Evolutionary conservation across 495 filamentous ascomycete genomes (phyloP).

Genomic region (Niebla homalea): DNA sequence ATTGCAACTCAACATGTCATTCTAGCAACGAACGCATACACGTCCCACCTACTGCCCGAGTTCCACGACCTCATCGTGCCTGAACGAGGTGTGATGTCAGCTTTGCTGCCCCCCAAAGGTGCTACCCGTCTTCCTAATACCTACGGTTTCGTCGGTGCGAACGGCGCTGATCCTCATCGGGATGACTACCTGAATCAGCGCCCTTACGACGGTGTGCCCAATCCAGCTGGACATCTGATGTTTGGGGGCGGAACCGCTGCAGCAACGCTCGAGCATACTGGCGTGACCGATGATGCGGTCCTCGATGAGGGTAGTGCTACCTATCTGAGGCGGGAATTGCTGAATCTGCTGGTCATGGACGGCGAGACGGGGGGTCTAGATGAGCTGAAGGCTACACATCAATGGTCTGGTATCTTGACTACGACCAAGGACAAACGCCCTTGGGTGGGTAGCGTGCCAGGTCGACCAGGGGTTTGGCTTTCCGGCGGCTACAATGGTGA

Average conservation of each 20-base stretch:
- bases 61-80: conserved; percentile 64
- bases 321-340: conserved; percentile 37
- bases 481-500: conserved; percentile 46
- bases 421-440: conserved; percentile 56
- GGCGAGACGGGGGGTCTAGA: conserved; percentile 27
- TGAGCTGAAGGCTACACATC: conserved; percentile 37
- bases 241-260: conserved; percentile 47
- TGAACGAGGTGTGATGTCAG: conserved; percentile 58
- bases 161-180: conserved; percentile 25
- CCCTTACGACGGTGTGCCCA: conserved; percentile 30
- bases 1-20: conserved; percentile 48
- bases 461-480: conserved; percentile 39
- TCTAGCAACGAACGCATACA: conserved; percentile 70
- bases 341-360: conserved; percentile 23
- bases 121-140: conserved; percentile 36
- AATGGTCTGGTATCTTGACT: conserved; percentile 81
- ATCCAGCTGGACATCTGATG: conserved; percentile 43
- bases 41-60: conserved; percentile 53
- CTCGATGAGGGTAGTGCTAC: conserved; percentile 38
- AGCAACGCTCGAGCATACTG: conserved; percentile 35
- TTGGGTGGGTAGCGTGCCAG: conserved; percentile 49
- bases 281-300: conserved; percentile 40
- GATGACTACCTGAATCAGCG: conserved; percentile 72
- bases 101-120: conserved; percentile 39
- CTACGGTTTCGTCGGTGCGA: conserved; percentile 46